Percentiles rank a stretch among this genome's conserved stretches.
These are phyloP conservation scores for Colletotrichum brevisporum DNA, from an alignment of 2,329 filamentous ascomycete genomes.

Conservation along the genomic window DNA sequence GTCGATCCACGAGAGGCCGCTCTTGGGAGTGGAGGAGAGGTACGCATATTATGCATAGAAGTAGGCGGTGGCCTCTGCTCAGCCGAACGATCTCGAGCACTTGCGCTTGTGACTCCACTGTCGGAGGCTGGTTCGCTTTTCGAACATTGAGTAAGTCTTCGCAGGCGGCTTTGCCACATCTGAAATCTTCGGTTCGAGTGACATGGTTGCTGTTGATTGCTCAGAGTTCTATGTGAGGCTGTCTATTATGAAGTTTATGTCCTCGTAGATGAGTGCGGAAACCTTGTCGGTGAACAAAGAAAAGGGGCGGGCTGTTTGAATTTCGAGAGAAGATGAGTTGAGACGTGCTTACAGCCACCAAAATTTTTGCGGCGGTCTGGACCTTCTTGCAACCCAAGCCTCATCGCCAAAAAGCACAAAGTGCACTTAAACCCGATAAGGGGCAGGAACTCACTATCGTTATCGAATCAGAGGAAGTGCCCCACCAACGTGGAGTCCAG, in stretches of 20 bases:
- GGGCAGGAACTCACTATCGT: slow-evolving; percentile 23
- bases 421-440: slow-evolving; percentile 16
- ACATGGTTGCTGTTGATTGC: slow-evolving; percentile 45
- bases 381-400: slow-evolving; percentile 18
- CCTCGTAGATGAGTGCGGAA: neutral
- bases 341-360: neutral
- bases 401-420: slow-evolving; percentile 33
- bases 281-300: neutral
- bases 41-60: too few relatives aligned
- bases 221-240: slow-evolving; percentile 25
- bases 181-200: slow-evolving; percentile 72
- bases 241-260: slow-evolving; percentile 16
- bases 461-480: neutral
- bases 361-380: slow-evolving; percentile 40
- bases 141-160: slow-evolving; percentile 73
- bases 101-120: slow-evolving; percentile 71
- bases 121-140: slow-evolving; percentile 75
- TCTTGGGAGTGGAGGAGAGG: slow-evolving; percentile 78
- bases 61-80: slow-evolving; percentile 58
- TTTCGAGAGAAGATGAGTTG: neutral
- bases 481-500: slow-evolving; percentile 16
- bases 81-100: slow-evolving; percentile 56
- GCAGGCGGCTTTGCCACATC: slow-evolving; percentile 81
- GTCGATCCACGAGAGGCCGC: slow-evolving; percentile 76
- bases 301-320: neutral